phyloP scores from a whole-genome alignment of 306 rosid species.

The Hippophae gyantsensis region DNA sequence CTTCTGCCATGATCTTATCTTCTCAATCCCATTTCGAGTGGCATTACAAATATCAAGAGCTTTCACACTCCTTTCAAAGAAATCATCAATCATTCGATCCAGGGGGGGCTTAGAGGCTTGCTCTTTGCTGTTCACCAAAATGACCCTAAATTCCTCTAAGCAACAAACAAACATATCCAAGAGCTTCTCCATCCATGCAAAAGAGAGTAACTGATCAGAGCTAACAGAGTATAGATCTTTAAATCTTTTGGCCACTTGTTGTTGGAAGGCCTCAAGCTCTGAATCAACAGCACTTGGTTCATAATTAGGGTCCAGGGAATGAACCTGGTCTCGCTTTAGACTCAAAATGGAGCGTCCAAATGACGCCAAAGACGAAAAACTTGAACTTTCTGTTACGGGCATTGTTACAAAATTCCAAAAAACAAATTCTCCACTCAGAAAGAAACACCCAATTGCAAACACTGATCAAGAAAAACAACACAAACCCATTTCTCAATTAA shows the following conservation, averaged over 20 bases:
- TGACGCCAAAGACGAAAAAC: conserved; percentile 46
- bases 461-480: conserved; percentile 17
- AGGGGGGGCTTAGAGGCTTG: conserved; percentile 47
- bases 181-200: conserved; percentile 58
- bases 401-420: conserved; percentile 21
- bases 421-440: conserved; percentile 19
- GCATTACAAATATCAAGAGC: conserved; percentile 81
- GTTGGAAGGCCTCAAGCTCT: conserved; percentile 52
- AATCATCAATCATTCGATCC: conserved; percentile 49
- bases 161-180: conserved; percentile 41
- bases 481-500: conserved; percentile 28
- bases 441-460: conserved; percentile 8
- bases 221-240: conserved; percentile 38
- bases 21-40: conserved; percentile 59
- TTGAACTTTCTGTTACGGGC: conserved; percentile 45
- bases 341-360: conserved; percentile 59
- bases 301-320: conserved; percentile 42
- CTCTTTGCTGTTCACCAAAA: conserved; percentile 44
- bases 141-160: conserved; percentile 48
- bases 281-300: conserved; percentile 40
- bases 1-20: conserved; percentile 54
- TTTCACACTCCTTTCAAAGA: conserved; percentile 64
- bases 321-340: conserved; percentile 51
- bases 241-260: conserved; percentile 43
- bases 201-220: conserved; percentile 58